Conservation (phyloP, 192 early-diverging fungal genomes). For the Coemansia sp. region DNA sequence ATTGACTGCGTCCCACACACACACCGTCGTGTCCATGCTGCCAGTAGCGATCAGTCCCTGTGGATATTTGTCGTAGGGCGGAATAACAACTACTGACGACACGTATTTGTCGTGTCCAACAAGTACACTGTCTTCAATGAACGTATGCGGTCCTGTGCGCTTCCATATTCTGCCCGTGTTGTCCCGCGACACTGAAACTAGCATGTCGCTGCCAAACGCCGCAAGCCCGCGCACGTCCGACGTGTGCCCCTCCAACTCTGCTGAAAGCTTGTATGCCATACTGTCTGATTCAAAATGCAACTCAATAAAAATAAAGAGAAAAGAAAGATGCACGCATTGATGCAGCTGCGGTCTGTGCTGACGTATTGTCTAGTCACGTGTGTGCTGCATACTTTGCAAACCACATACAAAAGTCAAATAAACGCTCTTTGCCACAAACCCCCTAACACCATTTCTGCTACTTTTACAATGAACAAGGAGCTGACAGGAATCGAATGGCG, state of each 20-base stretch:
- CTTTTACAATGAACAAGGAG: constrained; percentile 36
- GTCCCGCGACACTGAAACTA: constrained; percentile 78
- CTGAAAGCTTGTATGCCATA: constrained; percentile 57
- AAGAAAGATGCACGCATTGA: neutral
- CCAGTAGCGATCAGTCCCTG: constrained; percentile 83
- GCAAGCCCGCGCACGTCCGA: constrained; percentile 68
- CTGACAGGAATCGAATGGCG: constrained; percentile 67
- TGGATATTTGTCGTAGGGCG: constrained; percentile 56
- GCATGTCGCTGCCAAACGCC: constrained; percentile 56
- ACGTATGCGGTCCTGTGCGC: constrained; percentile 58
- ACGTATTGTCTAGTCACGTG: constrained; percentile 3
- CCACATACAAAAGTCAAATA: neutral
- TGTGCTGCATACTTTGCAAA: neutral
- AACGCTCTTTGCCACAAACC: neutral
- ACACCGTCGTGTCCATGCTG: constrained; percentile 79
- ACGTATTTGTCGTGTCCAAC: constrained; percentile 77
- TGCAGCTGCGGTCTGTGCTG: neutral
- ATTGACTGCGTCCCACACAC: constrained; percentile 71
- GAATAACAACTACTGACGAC: constrained; percentile 65
- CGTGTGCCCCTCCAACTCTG: constrained; percentile 56
- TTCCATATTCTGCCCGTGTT: constrained; percentile 72
- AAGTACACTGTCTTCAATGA: constrained; percentile 53
- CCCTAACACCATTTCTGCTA: neutral
- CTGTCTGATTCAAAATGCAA: neutral
- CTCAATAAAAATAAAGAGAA: neutral